These are phyloP conservation scores for Boletus sensibilis DNA, from an alignment of 768 basidiomycete genomes.

Conservation along the genomic window DNA sequence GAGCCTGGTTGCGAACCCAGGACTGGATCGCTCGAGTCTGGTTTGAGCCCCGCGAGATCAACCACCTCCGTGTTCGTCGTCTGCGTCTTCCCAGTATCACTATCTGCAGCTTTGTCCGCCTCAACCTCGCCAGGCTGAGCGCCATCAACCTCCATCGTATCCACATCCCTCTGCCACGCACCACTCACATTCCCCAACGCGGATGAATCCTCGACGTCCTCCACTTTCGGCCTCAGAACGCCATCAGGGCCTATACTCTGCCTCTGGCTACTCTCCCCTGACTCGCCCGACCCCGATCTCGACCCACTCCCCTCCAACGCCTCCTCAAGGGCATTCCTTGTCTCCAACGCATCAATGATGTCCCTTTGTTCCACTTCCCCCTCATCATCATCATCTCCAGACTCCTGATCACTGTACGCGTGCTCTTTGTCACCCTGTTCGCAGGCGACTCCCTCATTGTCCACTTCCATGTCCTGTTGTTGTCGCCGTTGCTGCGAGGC, in stretches of 20 bases:
- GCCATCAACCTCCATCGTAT: slow-evolving; percentile 38
- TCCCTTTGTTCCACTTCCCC: slow-evolving; percentile 55
- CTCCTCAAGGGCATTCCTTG: slow-evolving; percentile 53
- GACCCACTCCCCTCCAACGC: slow-evolving; percentile 45
- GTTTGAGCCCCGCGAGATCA: slow-evolving; percentile 46
- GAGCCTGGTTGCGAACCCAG: slow-evolving; percentile 42
- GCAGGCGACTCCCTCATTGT: slow-evolving; percentile 18
- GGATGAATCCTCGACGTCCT: slow-evolving; percentile 58
- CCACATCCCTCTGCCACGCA: slow-evolving; percentile 18
- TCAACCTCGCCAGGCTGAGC: slow-evolving; percentile 25
- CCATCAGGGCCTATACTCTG: slow-evolving; percentile 28
- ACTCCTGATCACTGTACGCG: slow-evolving; percentile 35
- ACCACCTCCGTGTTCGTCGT: slow-evolving; percentile 28
- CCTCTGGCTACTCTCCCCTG: slow-evolving; percentile 38
- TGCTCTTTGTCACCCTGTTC: slow-evolving; percentile 27
- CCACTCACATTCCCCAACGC: slow-evolving; percentile 32
- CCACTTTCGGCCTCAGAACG: slow-evolving; percentile 44
- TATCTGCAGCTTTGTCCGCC: slow-evolving; percentile 14
- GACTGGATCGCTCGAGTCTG: slow-evolving; percentile 55
- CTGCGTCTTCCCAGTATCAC: slow-evolving; percentile 14
- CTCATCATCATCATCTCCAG: slow-evolving; percentile 59
- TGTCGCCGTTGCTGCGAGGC: slow-evolving; percentile 33
- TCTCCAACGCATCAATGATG: slow-evolving; percentile 60
- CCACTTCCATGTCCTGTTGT: slow-evolving; percentile 33
- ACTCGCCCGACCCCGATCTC: slow-evolving; percentile 28